Percentiles rank a stretch among this genome's conserved stretches.
Conservation (phyloP, 78 protist species). For the Dictyostelium intermedium region DNA sequence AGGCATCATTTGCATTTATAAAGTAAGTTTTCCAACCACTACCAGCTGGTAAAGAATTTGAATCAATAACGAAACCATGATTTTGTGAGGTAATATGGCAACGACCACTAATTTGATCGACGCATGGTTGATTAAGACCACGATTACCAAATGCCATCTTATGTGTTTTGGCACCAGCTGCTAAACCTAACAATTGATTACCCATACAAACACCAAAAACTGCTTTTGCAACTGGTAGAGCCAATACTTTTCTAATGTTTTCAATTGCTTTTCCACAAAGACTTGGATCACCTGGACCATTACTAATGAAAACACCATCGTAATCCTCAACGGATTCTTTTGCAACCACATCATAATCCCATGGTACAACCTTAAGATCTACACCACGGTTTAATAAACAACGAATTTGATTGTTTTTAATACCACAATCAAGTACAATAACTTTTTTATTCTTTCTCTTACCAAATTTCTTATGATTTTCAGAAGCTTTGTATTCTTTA, state of each 20-base stretch:
- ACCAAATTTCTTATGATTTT: background rate
- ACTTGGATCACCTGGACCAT: constrained; percentile 98
- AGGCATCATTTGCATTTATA: constrained; percentile 97
- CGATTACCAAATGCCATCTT: constrained; percentile 97
- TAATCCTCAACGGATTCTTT: constrained; percentile 42
- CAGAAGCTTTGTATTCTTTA: constrained; percentile 13
- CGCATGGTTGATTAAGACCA: constrained; percentile 97
- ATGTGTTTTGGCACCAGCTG: constrained; percentile 94
- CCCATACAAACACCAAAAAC: constrained; percentile 98
- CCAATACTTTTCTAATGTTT: constrained; percentile 80
- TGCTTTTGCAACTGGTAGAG: constrained; percentile 29
- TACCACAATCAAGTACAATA: constrained; percentile 96
- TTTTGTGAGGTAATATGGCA: constrained; percentile 96
- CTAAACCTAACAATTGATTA: constrained; percentile 94
- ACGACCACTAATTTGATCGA: constrained; percentile 80
- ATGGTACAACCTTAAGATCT: constrained; percentile 95
- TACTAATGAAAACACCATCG: constrained; percentile 95
- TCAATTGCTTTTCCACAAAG: constrained; percentile 81
- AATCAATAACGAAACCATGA: constrained; percentile 95
- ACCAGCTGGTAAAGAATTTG: constrained; percentile 85
- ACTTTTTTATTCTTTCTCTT: constrained; percentile 66
- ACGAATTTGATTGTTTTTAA: constrained; percentile 93
- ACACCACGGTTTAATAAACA: constrained; percentile 90
- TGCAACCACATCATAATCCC: constrained; percentile 91
- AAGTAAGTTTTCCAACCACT: constrained; percentile 92